Base-by-base conservation (phyloP, 1,139 yeast genomes). In the Magnusiomyces suaveolens region DNA sequence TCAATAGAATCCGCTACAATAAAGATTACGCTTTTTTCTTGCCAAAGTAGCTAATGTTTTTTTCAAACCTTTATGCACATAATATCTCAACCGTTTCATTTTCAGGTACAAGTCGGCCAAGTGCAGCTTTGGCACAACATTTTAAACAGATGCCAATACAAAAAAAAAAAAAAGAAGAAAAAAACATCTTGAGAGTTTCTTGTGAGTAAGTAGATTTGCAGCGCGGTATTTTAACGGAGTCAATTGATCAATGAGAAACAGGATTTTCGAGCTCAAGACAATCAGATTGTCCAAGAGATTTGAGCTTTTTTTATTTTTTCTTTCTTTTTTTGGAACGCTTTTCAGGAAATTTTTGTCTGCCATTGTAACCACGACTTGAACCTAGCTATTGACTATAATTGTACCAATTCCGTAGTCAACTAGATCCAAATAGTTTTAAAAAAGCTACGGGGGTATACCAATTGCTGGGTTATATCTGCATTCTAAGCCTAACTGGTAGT, bases 311-410 rank as follows among this genome's bases (percentile, higher is more conserved):
- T 47, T 60, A 56, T 4, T 57, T 51, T 52, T 80, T 80, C 62
- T 65, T 80, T 74, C 53, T 71, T 70, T 50, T 73, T 72, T 68
- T 88, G 96, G 67, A 82, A 89, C 54, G 77, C 81, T 56, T 84
- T 82, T 98, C 99, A 94, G 0, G 97, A n/a, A 86, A 63, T 84
- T 86, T 52, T 83, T 81, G 72, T 92, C 98, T 0, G 98, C 97
- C 63, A 90, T 82, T 18, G 96, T 96, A 53, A 89, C 84, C 10
- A 94, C 98, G 68, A 87, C 92, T 64, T 90, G 89, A 51, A 98
- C 99, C 48, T 88, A 95, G 55, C 90, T 97, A 36, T 92, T 88
- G 60, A 92, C 82, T 85, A 92, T 82, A 58, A 86, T 86, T 58
- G 87, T 84, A 46, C 87, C 87, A 55, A 78, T 82, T 14, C 79